Evolutionary conservation across 345 rosid genomes (phyloP), one percentile per base, ranked within the genome.

Genomic region (Abelmoschus esculentus): DNA sequence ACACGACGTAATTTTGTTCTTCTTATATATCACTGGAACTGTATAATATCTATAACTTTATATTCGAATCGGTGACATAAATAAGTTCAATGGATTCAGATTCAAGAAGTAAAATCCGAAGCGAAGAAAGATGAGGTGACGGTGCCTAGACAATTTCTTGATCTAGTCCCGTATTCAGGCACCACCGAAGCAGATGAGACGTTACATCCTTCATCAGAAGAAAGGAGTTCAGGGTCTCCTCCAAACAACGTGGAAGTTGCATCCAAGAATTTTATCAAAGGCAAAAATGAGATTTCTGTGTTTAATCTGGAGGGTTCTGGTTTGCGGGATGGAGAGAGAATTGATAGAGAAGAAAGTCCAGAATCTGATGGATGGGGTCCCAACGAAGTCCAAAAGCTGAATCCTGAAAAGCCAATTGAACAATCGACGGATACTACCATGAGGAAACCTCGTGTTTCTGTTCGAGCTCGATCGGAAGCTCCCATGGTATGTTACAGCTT

Each of bases 391-490:
- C 83, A 87, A 57, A 85, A 83, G 66, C 31, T 81, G 80, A 79
- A 80, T 66, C 44, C 73, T 47, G 46, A 59, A 0, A 70, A 76
- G 1, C 9, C 60, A 10, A 79, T 84, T 36, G 95, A 93, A 36
- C 97, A 89, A 72, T 75, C 95, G 9, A 57, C 83, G 0, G 95
- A 91, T 40, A 96, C 93, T 46, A 89, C 92, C 28, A 91, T 95
- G 97, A 88, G 96, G 64, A 95, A 88, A 78, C 97, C 96, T 4
- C 97, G 99, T 59, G 99, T 95, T 72, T 90, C 99, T 0, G 97
- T 95, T 73, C 96, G 99, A 14, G 99, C 99, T 22, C 86, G 98
- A 72, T 95, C 99, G 0, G 99, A 95, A 84, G 98, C 99, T 81
- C 88, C 96, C 64, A 91, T 95, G 99, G 99, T 93, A 81, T 18